Evolutionary conservation across 2,329 filamentous ascomycete species (phyloP).

Genomic region (Xenosphaeropsis pyriputrescens): DNA sequence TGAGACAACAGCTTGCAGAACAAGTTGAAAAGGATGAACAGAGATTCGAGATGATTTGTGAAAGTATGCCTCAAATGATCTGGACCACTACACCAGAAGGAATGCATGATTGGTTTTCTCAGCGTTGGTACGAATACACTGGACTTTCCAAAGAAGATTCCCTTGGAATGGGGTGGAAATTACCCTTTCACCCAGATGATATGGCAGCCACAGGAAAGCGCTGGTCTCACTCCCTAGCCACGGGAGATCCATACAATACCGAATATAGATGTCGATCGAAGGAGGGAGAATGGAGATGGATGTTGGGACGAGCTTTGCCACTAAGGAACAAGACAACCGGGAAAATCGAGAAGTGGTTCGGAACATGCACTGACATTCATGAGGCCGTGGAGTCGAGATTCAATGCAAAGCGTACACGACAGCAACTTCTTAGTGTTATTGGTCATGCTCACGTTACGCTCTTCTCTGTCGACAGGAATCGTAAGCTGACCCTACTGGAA

Average conservation of each 20-base stretch:
- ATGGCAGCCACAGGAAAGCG: conserved; percentile 33
- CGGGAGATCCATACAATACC: conserved; percentile 52
- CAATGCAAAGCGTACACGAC: conserved; percentile 48
- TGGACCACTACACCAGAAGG: conserved; percentile 61
- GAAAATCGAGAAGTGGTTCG: conserved; percentile 65
- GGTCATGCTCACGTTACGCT: conserved; percentile 63
- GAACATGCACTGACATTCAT: conserved; percentile 68
- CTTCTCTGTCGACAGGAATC: conserved; percentile 52
- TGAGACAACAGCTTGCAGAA: conserved; percentile 52
- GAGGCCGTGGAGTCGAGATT: conserved; percentile 57
- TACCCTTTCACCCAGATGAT: conserved; percentile 58
- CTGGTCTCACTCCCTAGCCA: conserved; percentile 49
- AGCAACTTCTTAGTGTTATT: conserved; percentile 59
- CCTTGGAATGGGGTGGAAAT: conserved; percentile 45
- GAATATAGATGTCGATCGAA: conserved; percentile 57
- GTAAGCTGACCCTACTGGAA: conserved; percentile 53
- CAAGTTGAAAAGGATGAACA: conserved; percentile 59
- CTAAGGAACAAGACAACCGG: conserved; percentile 50
- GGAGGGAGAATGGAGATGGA: conserved; percentile 65
- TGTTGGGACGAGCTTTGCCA: conserved; percentile 58
- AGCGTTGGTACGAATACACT: conserved; percentile 69
- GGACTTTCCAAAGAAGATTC: conserved; percentile 49
- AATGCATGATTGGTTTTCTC: conserved; percentile 57
- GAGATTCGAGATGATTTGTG: conserved; percentile 62
- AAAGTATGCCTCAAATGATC: conserved; percentile 57